A percentile compares a stretch with the other conserved stretches of the same genome.
Conservation (phyloP, 1,139 yeast genomes). For the Entelexis sorbosivorans region DNA sequence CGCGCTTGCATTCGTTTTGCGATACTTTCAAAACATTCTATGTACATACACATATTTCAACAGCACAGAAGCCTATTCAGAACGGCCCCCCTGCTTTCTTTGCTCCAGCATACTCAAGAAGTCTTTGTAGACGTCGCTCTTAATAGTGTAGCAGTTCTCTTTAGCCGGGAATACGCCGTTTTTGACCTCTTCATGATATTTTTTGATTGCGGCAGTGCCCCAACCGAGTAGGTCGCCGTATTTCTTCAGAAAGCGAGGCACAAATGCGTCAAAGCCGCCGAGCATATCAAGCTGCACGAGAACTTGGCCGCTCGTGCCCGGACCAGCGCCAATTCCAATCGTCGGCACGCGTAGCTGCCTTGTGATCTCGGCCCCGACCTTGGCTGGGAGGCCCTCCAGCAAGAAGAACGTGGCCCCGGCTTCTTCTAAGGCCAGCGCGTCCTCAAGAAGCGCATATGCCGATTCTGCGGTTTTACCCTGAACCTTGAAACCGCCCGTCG, state of each 20-base stretch:
- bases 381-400: constrained; percentile 76
- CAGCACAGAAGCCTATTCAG: neutral
- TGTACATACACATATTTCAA: neutral
- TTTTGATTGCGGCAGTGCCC: constrained; percentile 43
- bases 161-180: constrained; percentile 47
- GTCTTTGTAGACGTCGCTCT: constrained; percentile 49
- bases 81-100: neutral
- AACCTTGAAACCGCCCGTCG: constrained; percentile 76
- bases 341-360: constrained; percentile 56
- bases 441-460: constrained; percentile 52
- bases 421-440: constrained; percentile 57
- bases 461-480: constrained; percentile 56
- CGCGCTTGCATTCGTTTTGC: neutral
- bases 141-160: constrained; percentile 62
- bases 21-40: neutral
- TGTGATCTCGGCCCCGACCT: constrained; percentile 59
- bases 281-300: constrained; percentile 75
- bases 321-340: constrained; percentile 94
- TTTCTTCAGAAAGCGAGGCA: constrained; percentile 68
- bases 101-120: constrained; percentile 31
- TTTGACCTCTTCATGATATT: constrained; percentile 52
- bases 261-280: constrained; percentile 48
- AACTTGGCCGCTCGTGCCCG: constrained; percentile 75
- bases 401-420: constrained; percentile 72
- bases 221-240: constrained; percentile 45